Base-by-base conservation (phyloP, 2,329 filamentous ascomycete genomes). In the Ceratocystis huliohia region DNA sequence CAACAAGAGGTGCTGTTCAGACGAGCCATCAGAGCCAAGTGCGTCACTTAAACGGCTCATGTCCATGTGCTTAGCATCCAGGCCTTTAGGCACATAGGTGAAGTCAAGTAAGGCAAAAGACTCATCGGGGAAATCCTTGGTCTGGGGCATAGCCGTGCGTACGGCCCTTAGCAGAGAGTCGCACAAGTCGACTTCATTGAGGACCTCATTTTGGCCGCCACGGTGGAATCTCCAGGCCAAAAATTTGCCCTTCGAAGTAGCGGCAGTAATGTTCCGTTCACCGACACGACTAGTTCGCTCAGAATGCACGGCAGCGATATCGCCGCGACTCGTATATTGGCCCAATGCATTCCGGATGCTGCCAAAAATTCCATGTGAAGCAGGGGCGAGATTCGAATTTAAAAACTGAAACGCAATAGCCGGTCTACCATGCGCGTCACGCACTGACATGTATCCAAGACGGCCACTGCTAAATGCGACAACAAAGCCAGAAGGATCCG, bases 171-270 rank as follows among this genome's bases (percentile, higher is more conserved):
- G 73, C 45, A 96, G 80, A 3, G 82, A 76, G 25, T 86, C 84
- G 66, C 85, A 84, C 67, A 86, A 79, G 73, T 96, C 88, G 25
- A 86, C 79, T 69, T 93, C 89, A 30, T 82, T 82, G 61, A 88
- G 82, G 61, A 90, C 81, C 56, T 88, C 85, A 72, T 91, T 87
- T 70, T 92, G 89, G 44, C 92, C 92, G 68, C 89, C 89, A 74
- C 93, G 90, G 72, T 93, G 91, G 56, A 96, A 81, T 72, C 88
- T 89, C 94, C 94, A 99, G 6, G 87, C 82, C 71, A 95, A 88
- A 30, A 99, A 77, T 67, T 86, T 83, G 33, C 89, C 93, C 71
- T 87, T 87, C 65, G 85, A 82, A 1, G 91, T 94, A 15, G 87
- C 85, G 46, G 92, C 85, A 61, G 96, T 83, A 44, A 96, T 81